Base-by-base conservation (phyloP, 2,329 filamentous ascomycete genomes). In the Aspergillus sp. region DNA sequence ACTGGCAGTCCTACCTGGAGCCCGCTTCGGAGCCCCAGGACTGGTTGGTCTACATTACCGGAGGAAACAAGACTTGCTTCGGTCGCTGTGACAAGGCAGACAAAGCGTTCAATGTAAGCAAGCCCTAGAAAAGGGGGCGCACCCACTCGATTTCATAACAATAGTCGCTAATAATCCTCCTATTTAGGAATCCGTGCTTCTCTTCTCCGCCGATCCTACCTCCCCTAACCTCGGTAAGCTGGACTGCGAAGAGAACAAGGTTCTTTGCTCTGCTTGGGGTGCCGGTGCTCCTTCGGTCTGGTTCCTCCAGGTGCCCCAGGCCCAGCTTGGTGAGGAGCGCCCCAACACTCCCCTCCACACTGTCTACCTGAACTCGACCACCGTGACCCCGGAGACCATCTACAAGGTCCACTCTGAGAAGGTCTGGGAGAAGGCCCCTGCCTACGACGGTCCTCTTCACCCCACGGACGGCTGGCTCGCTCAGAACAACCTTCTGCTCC, bases 1-100 rank as follows among this genome's bases (percentile, higher is more conserved):
- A 87, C 78, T 86, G 84, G 82, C 77, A 84, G 68, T 73, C 80
- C 52, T 73, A 84, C 53, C 71, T 89, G 38, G 78, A 73, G 39
- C 76, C 78, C 17, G 69, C 73, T 25, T 64, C 69, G 2, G 60
- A 72, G 75, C 62, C 76, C 73, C 48, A 83, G 80, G 69, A 84
- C 80, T 88, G 84, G 85, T 76, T 87, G 65, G 73, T 89, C 55
- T 87, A 81, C 70, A 73, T 87, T 48, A 88, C 85, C 5, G 86
- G 86, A 61, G 86, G 85, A 48, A 88, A 89, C 77, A 83, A 83
- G 73, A 87, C 84, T 39, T 89, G 86, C 77, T 86, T 82, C 67
- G 86, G 86, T 63, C 75, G 81, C 62, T 89, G 86, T 73, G 80
- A 70, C 30, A 77, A 75, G 48, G 80, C 82, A 11, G 83, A 86